Evolutionary conservation across 495 filamentous ascomycete species (phyloP), one percentile per base, ranked within the genome.

Genomic region (Annulohypoxylon bovei): DNA sequence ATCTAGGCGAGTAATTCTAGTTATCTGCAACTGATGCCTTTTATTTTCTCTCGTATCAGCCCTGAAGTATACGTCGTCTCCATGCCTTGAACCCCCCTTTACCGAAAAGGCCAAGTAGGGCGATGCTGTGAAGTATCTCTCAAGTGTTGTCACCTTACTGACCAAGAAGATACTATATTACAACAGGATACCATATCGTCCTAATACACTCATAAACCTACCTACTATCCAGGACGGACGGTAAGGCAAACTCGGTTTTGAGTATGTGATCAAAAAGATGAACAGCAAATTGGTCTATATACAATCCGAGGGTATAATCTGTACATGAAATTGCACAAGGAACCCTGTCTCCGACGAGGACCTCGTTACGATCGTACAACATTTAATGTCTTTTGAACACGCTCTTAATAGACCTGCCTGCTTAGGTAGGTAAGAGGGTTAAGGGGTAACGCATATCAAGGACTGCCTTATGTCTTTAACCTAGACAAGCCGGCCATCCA

Each of bases 301-400:
- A 72, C 65, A 68, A 22, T 44, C 65, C 54, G 47, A 65, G 65
- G 70, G 65, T 68, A 72, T 72, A 68, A 62, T 65, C 49, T 65
- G 50, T 68, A 72, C 25, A 65, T 33, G 60, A 64, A 63, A 39
- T 18, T 47, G 8, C 52, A 60, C n/a, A 37, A 30, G 12, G 22
- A 32, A 44, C 12, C 46, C 49, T 55, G 22, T 56, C 40, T 54
- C 49, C 27, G 20, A 22, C 23, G 23, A 54, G 57, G 47, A 61
- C 47, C 49, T 64, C 20, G 60, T 64, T 37, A 47, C 47, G 44
- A 56, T 59, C 42, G 12, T 54, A 58, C 25, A 62, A 18, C 39
- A 55, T 66, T 54, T 18, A 40, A 28, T 9, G 12, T 55, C 20
- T 62, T 28, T 52, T 46, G 46, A 58, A 67, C 62, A 65, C 16